phyloP scores from a whole-genome alignment of 345 rosid genomes.

The Eucalyptus sp. region DNA sequence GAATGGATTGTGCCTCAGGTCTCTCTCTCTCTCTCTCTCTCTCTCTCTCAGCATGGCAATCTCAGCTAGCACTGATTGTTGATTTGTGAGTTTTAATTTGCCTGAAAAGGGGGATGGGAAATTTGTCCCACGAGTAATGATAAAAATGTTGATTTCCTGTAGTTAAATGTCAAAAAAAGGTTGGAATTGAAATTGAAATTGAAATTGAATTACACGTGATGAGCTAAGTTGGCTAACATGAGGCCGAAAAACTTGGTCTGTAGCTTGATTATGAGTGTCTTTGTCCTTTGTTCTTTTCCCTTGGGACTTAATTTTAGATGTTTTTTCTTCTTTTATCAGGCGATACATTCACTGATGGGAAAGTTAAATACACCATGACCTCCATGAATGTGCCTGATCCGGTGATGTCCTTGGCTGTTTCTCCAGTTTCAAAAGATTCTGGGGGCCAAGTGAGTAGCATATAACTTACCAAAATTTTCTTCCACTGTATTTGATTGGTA shows the following conservation, averaged over 20 bases:
- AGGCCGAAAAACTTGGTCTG: not conserved
- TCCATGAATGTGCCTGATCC: constrained; percentile 99
- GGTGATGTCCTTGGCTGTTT: constrained; percentile 96
- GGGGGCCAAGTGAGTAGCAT: constrained; percentile 81
- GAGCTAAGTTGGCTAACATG: not conserved
- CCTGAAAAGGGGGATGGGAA: not conserved
- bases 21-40: not conserved
- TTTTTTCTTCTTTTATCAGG: constrained; percentile 23
- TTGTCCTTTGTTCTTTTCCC: not conserved
- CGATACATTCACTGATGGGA: constrained; percentile 92
- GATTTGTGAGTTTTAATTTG: not conserved
- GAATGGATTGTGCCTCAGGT: constrained; percentile 99
- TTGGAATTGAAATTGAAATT: not conserved
- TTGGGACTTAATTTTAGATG: not conserved
- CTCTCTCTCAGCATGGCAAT: not conserved
- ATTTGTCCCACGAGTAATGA: not conserved
- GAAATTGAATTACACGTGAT: not conserved
- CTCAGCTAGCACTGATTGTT: not conserved
- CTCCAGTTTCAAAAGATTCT: constrained; percentile 91
- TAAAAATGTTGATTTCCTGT: not conserved
- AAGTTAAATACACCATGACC: constrained; percentile 94
- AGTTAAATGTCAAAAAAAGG: not conserved
- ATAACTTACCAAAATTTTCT: not conserved
- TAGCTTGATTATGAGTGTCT: not conserved
- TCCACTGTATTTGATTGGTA: not conserved